Evolutionary conservation across 2,329 filamentous ascomycete genomes (phyloP).

Genomic region (Aphanoascus verrucosus): DNA sequence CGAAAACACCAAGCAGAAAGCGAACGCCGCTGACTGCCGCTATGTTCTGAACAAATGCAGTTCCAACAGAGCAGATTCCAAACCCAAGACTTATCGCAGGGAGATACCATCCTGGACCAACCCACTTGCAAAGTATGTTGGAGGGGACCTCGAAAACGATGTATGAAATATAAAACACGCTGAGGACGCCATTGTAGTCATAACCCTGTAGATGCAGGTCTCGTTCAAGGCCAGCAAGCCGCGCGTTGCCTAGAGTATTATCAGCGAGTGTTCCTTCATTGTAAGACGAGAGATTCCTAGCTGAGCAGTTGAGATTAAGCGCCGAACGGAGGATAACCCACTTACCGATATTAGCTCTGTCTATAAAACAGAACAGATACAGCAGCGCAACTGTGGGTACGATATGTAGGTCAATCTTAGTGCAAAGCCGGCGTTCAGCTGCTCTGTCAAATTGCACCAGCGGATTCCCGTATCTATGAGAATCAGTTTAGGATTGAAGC

Average conservation of each 20-base stretch:
- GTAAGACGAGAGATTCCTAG: neutral
- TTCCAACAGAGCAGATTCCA: constrained; percentile 53
- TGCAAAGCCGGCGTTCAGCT: constrained; percentile 48
- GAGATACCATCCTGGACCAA: constrained; percentile 63
- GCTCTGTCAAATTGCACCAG: constrained; percentile 46
- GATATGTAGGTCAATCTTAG: constrained; percentile 56
- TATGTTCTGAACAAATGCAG: constrained; percentile 52
- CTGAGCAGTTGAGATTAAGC: neutral
- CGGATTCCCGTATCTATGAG: constrained; percentile 39
- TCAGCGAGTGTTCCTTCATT: neutral
- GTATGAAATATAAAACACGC: constrained; percentile 62
- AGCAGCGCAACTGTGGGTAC: constrained; percentile 56
- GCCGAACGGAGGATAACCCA: neutral
- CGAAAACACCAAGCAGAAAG: constrained; percentile 58
- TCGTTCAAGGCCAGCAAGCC: constrained; percentile 52
- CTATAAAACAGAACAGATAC: constrained; percentile 65
- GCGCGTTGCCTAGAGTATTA: constrained; percentile 49
- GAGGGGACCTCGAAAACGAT: constrained; percentile 62
- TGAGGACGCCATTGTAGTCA: constrained; percentile 59
- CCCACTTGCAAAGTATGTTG: constrained; percentile 58
- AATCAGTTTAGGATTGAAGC: neutral
- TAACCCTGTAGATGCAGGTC: constrained; percentile 51
- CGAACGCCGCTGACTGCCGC: constrained; percentile 49
- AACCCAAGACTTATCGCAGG: constrained; percentile 53
- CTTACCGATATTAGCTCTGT: constrained; percentile 61